Evolutionary conservation across 768 basidiomycete species (phyloP).

Genomic region (Termitomyces sp.): DNA sequence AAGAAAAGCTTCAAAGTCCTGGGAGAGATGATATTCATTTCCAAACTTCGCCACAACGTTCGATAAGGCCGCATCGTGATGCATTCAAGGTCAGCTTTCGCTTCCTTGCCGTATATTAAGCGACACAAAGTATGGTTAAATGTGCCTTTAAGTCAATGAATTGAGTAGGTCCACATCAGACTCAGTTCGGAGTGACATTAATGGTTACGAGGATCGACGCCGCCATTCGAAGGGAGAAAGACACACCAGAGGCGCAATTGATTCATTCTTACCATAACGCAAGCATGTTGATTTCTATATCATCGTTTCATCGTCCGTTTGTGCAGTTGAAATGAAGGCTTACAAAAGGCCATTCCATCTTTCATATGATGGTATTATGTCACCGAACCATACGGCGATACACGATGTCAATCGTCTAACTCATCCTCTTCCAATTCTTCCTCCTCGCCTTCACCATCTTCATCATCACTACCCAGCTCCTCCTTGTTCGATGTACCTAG

Average conservation of each 20-base stretch:
- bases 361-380: not conserved
- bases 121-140: too few species aligned
- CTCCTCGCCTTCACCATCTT: constrained; percentile 31
- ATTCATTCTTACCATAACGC: not conserved
- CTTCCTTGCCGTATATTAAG: too few species aligned
- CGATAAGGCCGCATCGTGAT: too few species aligned
- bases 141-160: not conserved
- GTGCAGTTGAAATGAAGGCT: not conserved
- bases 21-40: too few species aligned
- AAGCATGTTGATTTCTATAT: not conserved
- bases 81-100: too few species aligned
- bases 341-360: not conserved
- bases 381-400: not conserved
- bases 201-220: too few species aligned
- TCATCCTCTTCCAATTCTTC: constrained; percentile 45
- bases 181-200: not conserved
- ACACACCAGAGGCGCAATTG: too few species aligned
- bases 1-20: not conserved
- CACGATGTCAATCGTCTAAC: constrained; percentile 30
- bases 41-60: too few species aligned
- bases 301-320: not conserved
- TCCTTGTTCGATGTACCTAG: constrained; percentile 24
- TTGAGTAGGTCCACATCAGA: not conserved
- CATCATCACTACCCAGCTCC: constrained; percentile 19
- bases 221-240: not conserved